Evolutionary conservation across 2,329 filamentous ascomycete genomes (phyloP), one percentile per base, ranked within the genome.

Genomic region (Aureobasidium leucospermi): DNA sequence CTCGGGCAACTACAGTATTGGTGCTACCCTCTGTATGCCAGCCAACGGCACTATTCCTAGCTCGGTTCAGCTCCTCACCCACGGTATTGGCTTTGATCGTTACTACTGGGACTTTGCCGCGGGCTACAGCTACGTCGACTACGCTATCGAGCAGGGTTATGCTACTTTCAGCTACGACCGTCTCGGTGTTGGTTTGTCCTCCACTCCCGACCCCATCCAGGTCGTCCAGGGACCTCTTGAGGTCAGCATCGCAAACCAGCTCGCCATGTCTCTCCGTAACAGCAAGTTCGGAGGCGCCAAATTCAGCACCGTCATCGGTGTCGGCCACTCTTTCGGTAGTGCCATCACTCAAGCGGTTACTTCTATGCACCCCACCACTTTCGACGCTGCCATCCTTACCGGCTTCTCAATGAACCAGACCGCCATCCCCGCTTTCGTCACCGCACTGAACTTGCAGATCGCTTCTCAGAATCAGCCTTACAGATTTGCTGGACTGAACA

Each of bases 341-440:
- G 56, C 58, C 19, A 61, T 63, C 64, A 80, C 78, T 2, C 85
- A 83, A 69, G 76, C 72, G 49, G 74, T 87, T 19, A 78, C 80
- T 7, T 76, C 76, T 48, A 67, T 73, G 60, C 74, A 83, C 65
- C 82, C 83, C 1, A 67, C 75, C 58, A 72, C 81, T 60, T 82
- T 79, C 39, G 69, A 75, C 63, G 74, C 70, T 42, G 65, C 72
- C 23, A 68, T 74, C 57, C 63, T 76, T 8, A 74, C 73, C 1
- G 74, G 75, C 31, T 72, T 71, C 65, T 67, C 68, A 10, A 51
- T 58, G 53, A 68, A 70, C 48, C 36, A 59, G 16, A 63, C 65
- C 23, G 64, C 62, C 28, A 55, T 68, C 48, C 59, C 62, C 10
- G 41, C 65, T 15, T 68, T 67, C 65, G 38, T 67, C 41, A 51